These are phyloP conservation scores for Exophiala alcalophila DNA, from an alignment of 2,329 filamentous ascomycete genomes.

Conservation along the genomic window DNA sequence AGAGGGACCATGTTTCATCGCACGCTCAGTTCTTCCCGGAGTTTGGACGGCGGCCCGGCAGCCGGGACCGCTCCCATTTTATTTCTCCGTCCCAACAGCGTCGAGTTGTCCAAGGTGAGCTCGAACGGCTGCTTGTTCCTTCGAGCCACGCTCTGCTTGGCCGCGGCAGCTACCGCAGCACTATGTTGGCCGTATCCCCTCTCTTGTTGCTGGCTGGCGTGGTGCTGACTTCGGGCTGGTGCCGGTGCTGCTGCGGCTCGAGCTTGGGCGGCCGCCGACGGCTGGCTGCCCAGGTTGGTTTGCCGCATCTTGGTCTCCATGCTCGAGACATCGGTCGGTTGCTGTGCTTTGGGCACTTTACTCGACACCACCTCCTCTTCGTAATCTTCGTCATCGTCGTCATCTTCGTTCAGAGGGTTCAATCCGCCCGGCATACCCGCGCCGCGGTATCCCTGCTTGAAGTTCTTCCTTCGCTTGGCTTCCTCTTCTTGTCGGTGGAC, in stretches of 20 bases:
- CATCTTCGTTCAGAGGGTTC: conserved; percentile 62
- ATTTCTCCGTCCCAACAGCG: conserved; percentile 69
- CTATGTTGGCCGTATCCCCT: conserved; percentile 86
- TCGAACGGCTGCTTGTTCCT: conserved; percentile 82
- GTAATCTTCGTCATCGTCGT: conserved; percentile 62
- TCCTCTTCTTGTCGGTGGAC: conserved; percentile 97
- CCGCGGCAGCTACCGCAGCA: conserved; percentile 76
- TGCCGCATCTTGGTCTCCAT: conserved; percentile 87
- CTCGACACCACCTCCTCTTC: conserved; percentile 50
- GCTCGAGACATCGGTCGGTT: conserved; percentile 60
- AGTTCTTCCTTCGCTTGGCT: conserved; percentile 82
- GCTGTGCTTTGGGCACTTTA: conserved; percentile 66
- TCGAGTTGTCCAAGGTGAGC: conserved; percentile 85
- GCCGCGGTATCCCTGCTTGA: conserved; percentile 66
- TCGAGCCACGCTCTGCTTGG: conserved; percentile 72
- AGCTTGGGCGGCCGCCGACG: conserved; percentile 60
- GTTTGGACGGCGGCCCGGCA: conserved; percentile 24
- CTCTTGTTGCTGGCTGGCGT: conserved; percentile 51
- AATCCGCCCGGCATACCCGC: conserved; percentile 56
- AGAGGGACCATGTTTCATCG: conserved; percentile 12
- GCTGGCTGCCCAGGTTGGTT: conserved; percentile 64
- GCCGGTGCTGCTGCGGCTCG: conserved; percentile 47
- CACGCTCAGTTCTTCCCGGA: conserved; percentile 30
- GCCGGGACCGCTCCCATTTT: conserved; percentile 17
- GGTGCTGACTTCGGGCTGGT: conserved; percentile 31